These are phyloP conservation scores for Rhododendron kiyosumense DNA, from an alignment of 148 eudicot species.

Conservation along the genomic window DNA sequence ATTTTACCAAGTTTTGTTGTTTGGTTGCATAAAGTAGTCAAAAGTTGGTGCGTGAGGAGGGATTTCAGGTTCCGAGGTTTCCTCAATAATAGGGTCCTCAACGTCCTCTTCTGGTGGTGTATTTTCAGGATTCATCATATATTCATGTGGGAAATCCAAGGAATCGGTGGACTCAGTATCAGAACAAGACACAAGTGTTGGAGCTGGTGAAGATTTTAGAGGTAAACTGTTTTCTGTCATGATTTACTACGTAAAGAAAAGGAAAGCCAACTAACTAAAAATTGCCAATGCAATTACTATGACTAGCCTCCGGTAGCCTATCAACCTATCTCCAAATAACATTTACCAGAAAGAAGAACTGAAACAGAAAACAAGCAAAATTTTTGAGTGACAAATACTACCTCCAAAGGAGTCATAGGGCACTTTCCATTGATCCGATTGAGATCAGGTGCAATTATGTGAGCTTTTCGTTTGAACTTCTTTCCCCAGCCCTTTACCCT, in stretches of 20 bases:
- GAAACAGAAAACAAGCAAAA: background rate
- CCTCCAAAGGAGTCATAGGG: conserved; percentile 92
- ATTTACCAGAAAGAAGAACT: background rate
- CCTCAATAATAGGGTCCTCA: background rate
- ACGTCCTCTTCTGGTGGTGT: background rate
- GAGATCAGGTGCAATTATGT: conserved; percentile 45
- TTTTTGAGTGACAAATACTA: conserved; percentile 17
- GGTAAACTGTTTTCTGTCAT: background rate
- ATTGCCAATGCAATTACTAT: background rate
- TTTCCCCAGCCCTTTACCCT: conserved; percentile 82
- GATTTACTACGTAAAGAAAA: background rate
- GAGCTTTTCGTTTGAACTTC: conserved; percentile 55
- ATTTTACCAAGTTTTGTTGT: background rate
- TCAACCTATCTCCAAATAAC: background rate
- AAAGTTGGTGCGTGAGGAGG: background rate
- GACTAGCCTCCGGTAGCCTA: background rate
- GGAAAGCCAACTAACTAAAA: background rate
- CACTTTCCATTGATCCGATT: conserved; percentile 72
- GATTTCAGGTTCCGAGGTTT: background rate
- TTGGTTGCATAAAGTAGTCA: background rate
- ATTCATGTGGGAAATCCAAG: background rate
- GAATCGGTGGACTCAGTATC: background rate
- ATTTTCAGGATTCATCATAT: background rate
- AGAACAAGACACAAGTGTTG: background rate
- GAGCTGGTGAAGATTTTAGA: background rate